Percentiles rank a stretch among this genome's conserved stretches.
Conservation (phyloP, 2,329 filamentous ascomycete genomes). For the Colletotrichum liriopes region DNA sequence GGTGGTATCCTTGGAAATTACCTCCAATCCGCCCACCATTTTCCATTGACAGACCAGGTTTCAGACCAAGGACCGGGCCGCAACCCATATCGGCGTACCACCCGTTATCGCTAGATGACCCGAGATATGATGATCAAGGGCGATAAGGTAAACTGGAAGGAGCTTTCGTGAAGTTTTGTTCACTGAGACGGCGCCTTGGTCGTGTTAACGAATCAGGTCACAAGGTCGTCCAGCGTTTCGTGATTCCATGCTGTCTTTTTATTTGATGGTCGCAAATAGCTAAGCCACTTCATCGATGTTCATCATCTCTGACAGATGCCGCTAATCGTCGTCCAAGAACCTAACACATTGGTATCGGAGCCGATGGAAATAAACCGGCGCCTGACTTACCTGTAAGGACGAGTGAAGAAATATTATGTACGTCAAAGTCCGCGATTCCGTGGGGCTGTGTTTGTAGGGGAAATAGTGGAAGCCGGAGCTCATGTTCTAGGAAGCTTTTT, state of each 20-base stretch:
- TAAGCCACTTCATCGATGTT: constrained; percentile 2
- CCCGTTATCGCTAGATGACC: not conserved
- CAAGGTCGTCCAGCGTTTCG: not conserved
- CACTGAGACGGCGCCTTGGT: no score
- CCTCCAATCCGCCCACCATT: not conserved
- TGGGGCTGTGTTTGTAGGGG: constrained; percentile 12
- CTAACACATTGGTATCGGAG: not conserved
- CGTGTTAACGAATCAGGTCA: no score
- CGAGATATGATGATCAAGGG: no score
- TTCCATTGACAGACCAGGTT: not conserved
- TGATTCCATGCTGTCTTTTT: not conserved
- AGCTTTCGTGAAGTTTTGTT: no score
- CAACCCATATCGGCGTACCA: no score
- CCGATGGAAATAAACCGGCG: no score
- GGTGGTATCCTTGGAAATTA: not conserved
- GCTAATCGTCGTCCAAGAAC: not conserved
- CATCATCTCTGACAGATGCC: not conserved
- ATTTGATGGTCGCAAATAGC: not conserved
- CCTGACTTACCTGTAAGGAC: no score
- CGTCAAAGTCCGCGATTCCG: not conserved
- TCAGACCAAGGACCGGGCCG: not conserved
- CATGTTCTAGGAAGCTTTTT: constrained; percentile 20
- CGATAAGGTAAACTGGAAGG: no score
- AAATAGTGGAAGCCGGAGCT: not conserved
- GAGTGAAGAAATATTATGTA: not conserved